Base-by-base conservation (phyloP, 2,329 filamentous ascomycete genomes). In the Colletotrichum endophyticum region DNA sequence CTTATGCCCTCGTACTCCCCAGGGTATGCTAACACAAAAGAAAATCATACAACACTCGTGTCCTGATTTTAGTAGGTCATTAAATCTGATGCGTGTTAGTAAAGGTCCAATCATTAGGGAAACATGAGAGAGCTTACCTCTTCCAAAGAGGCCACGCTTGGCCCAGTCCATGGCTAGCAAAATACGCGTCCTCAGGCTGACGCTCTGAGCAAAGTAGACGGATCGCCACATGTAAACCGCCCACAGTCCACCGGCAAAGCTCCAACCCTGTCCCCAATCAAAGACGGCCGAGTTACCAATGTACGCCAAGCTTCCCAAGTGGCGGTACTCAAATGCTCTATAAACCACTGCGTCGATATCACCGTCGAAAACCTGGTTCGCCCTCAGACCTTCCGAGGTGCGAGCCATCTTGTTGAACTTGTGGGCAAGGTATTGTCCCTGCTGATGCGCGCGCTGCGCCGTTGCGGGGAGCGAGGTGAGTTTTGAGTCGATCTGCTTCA, bases 91-190 rank as follows among this genome's bases (percentile, higher is more conserved):
- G 2, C 15, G 8, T 32, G 69, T 78, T 62, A 77, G 71, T 16
- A 62, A 11, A 16, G 19, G 16, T 16, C 28, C 12, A 16, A 27
- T 22, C 1, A 25, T 0, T 6, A 25, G 12, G n/a, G 12, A 8
- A 15, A 12, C 59, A 16, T 63, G 8, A 6, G 59, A 16, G 2
- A 57, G 88, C 93, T 88, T 86, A 98, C 96, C 97, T 93, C 97
- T 91, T 80, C 97, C 97, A 87, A 99, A 99, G 27, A 99, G 86
- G 15, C 95, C 95, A 83, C 98, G 91, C 91, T 99, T 99, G n/a
- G 92, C 93, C 97, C 97, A 99, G 84, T 99, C 97, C 97, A 99
- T 98, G 22, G 96, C 96, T 85, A 99, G 89, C 82, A 99, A 86
- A 79, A 95, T 91, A 78, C 96, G 92, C 30, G 97, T 99, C 80